Conservation (phyloP, 1,139 yeast species). For the Candida labiduridarum region DNA sequence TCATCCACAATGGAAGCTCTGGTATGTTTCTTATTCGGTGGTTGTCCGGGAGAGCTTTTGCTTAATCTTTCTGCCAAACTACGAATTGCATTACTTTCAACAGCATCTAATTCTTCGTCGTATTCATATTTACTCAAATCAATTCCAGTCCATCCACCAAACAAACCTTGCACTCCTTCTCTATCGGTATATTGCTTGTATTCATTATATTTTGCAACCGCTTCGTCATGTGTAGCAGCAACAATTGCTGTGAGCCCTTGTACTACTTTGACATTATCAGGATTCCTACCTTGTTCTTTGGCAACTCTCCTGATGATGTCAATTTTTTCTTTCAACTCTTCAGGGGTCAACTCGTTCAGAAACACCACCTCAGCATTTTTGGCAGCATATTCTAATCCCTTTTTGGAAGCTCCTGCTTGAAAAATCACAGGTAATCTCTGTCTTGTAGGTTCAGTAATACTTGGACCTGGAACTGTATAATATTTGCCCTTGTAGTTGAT, state of each 20-base stretch:
- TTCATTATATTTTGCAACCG: constrained; percentile 30
- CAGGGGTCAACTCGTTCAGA: constrained; percentile 32
- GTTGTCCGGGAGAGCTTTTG: constrained; percentile 27
- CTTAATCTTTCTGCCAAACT: constrained; percentile 32
- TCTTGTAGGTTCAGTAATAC: constrained; percentile 43
- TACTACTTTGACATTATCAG: constrained; percentile 31
- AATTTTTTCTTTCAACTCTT: constrained; percentile 27
- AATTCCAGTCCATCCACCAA: constrained; percentile 38
- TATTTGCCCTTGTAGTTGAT: constrained; percentile 36
- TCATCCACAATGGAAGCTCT: constrained; percentile 25
- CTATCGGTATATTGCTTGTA: constrained; percentile 29
- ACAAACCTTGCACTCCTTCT: constrained; percentile 39
- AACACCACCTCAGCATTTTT: constrained; percentile 46
- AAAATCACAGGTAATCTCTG: constrained; percentile 46
- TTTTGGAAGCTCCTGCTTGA: constrained; percentile 49
- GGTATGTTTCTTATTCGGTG: constrained; percentile 23
- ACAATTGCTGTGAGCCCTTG: constrained; percentile 31
- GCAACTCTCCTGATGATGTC: constrained; percentile 28
- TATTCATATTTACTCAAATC: constrained; percentile 29
- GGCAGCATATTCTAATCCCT: constrained; percentile 45
- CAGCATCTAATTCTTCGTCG: constrained; percentile 30
- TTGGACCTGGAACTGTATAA: constrained; percentile 50
- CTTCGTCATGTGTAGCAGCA: constrained; percentile 38
- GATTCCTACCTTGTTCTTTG: constrained; percentile 30
- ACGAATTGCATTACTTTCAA: constrained; percentile 28